Conservation (phyloP, 2,329 filamentous ascomycete species). For the Chrysoporthe puriensis region DNA sequence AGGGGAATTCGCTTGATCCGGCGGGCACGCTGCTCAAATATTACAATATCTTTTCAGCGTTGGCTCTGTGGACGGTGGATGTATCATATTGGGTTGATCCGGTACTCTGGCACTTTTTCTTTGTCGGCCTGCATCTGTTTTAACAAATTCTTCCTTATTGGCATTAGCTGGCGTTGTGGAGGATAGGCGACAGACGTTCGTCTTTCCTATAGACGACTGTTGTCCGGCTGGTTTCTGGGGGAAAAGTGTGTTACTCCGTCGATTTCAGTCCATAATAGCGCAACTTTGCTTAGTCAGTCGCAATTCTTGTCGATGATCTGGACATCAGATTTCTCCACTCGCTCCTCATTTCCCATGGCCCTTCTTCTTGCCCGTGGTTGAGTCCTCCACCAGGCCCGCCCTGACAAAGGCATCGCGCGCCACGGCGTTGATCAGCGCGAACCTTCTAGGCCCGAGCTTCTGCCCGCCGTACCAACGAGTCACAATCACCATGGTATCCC, state of each 20-base stretch:
- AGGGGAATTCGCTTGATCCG: not conserved
- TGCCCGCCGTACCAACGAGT: constrained; percentile 95
- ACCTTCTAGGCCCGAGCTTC: constrained; percentile 84
- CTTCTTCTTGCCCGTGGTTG: constrained; percentile 49
- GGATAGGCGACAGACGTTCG: not conserved
- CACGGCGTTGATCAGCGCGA: constrained; percentile 85
- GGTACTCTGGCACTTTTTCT: not conserved
- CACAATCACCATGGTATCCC: constrained; percentile 91
- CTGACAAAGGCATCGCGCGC: constrained; percentile 83
- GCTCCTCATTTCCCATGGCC: constrained; percentile 37
- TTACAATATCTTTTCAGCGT: not conserved
- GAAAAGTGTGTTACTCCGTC: not conserved
- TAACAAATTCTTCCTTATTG: not conserved
- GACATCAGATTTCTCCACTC: not conserved
- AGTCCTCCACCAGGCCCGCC: constrained; percentile 69
- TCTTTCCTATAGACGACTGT: not conserved
- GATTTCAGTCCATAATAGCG: not conserved
- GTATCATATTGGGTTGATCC: not conserved
- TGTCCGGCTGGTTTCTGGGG: not conserved
- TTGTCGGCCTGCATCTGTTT: constrained; percentile 5
- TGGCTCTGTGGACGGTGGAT: not conserved
- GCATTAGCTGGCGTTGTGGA: constrained; percentile 19
- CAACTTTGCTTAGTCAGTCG: not conserved
- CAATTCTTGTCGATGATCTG: not conserved
- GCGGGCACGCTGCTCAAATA: not conserved